These are phyloP conservation scores for Dactylonectria macrodidyma DNA, from an alignment of 2,329 filamentous ascomycete genomes.

Conservation along the genomic window DNA sequence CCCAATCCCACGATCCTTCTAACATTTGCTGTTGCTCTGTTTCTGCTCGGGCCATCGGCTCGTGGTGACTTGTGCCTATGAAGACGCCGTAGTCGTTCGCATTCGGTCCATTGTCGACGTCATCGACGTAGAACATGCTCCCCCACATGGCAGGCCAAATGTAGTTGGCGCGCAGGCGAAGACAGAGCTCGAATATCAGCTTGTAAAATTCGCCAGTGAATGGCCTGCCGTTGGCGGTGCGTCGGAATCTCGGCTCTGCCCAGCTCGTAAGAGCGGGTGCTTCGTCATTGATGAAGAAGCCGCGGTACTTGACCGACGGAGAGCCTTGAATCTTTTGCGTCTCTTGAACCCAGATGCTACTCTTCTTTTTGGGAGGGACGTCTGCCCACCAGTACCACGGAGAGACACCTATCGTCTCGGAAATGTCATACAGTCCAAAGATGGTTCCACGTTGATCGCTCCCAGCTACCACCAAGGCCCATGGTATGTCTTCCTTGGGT, in stretches of 20 bases:
- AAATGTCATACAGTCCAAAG: conserved; percentile 72
- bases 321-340: conserved; percentile 55
- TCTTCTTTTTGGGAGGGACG: conserved; percentile 63
- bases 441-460: conserved; percentile 73
- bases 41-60: conserved; percentile 77
- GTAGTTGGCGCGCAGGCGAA: conserved; percentile 80
- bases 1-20: conserved; percentile 78
- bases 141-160: conserved; percentile 82
- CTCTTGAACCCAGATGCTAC: conserved; percentile 63
- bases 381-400: conserved; percentile 74
- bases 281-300: conserved; percentile 70
- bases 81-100: conserved; percentile 83
- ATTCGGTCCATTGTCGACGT: conserved; percentile 76
- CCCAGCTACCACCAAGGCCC: conserved; percentile 69
- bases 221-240: not conserved
- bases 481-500: conserved; percentile 57
- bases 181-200: conserved; percentile 78
- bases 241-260: not conserved
- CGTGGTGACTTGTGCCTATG: conserved; percentile 80
- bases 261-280: conserved; percentile 4
- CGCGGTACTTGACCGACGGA: conserved; percentile 72
- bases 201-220: conserved; percentile 66
- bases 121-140: conserved; percentile 81
- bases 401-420: conserved; percentile 71
- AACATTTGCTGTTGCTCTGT: conserved; percentile 70